phyloP scores from a whole-genome alignment of 805 yeast genomes.

The Kazachstania kunashirensis region DNA sequence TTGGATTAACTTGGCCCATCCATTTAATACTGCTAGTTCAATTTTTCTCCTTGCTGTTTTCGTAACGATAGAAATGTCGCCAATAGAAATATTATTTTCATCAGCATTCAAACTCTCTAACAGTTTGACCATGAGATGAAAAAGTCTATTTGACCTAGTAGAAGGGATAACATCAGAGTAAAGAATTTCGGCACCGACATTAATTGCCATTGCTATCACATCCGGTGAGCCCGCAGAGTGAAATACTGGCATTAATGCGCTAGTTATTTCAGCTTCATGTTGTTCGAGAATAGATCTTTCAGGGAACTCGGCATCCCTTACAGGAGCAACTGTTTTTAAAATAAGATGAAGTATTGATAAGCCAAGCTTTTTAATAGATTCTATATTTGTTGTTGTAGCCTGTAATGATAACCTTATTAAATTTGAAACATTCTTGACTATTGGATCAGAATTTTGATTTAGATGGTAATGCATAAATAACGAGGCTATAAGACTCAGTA shows the following conservation, averaged over 20 bases:
- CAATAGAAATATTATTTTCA: slow-evolving; percentile 37
- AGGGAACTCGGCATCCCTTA: slow-evolving; percentile 64
- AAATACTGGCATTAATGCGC: slow-evolving; percentile 85
- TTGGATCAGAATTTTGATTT: background rate
- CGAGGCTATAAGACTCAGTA: slow-evolving; percentile 28
- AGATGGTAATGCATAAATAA: slow-evolving; percentile 9
- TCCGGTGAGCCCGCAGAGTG: slow-evolving; percentile 59
- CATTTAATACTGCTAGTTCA: slow-evolving; percentile 51
- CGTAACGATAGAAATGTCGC: slow-evolving; percentile 43
- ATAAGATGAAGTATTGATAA: slow-evolving; percentile 55
- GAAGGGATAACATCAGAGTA: slow-evolving; percentile 47
- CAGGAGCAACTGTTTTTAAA: slow-evolving; percentile 48
- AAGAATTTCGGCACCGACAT: slow-evolving; percentile 67
- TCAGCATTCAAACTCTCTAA: slow-evolving; percentile 42
- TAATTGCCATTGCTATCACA: slow-evolving; percentile 67
- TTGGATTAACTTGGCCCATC: slow-evolving; percentile 60
- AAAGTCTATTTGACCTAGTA: slow-evolving; percentile 42
- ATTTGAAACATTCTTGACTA: slow-evolving; percentile 42
- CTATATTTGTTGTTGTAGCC: slow-evolving; percentile 66
- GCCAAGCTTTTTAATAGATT: slow-evolving; percentile 53
- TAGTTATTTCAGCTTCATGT: slow-evolving; percentile 87
- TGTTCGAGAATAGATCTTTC: slow-evolving; percentile 70
- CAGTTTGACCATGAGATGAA: slow-evolving; percentile 54
- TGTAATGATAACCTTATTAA: slow-evolving; percentile 69
- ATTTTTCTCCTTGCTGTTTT: slow-evolving; percentile 41